Evolutionary conservation across 768 basidiomycete species (phyloP).

Genomic region (Lentinula edodes): DNA sequence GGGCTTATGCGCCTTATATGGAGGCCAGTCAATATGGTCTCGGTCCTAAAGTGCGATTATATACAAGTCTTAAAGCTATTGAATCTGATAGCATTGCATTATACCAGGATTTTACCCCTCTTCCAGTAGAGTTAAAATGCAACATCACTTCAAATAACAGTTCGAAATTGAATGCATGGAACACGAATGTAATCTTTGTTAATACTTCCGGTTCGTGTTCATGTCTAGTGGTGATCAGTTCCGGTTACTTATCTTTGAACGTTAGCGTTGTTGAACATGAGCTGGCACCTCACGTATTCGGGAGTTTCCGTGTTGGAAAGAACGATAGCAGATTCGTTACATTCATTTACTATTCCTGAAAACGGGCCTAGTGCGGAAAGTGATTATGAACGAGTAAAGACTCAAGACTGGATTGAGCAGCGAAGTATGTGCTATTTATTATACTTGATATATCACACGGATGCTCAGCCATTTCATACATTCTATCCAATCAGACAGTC

Average conservation of each 20-base stretch:
- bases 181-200: too few species aligned
- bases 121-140: neutral
- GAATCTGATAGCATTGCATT: neutral
- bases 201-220: neutral
- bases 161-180: neutral
- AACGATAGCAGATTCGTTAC: neutral
- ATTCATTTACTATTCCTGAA: neutral
- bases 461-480: neutral
- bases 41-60: neutral
- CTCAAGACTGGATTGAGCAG: neutral
- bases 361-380: neutral
- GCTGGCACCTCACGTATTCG: constrained; percentile 2
- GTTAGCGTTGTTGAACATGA: neutral
- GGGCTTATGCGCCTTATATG: constrained; percentile 7
- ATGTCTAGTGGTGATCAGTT: neutral
- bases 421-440: constrained; percentile 1
- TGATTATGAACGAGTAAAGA: neutral
- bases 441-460: neutral
- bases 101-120: neutral
- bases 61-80: neutral
- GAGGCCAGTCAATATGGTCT: neutral
- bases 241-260: neutral
- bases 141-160: neutral
- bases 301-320: neutral
- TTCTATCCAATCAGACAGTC: neutral